Evolutionary conservation across 495 filamentous ascomycete genomes (phyloP), one percentile per base, ranked within the genome.

Genomic region (Elasticomyces elasticus): DNA sequence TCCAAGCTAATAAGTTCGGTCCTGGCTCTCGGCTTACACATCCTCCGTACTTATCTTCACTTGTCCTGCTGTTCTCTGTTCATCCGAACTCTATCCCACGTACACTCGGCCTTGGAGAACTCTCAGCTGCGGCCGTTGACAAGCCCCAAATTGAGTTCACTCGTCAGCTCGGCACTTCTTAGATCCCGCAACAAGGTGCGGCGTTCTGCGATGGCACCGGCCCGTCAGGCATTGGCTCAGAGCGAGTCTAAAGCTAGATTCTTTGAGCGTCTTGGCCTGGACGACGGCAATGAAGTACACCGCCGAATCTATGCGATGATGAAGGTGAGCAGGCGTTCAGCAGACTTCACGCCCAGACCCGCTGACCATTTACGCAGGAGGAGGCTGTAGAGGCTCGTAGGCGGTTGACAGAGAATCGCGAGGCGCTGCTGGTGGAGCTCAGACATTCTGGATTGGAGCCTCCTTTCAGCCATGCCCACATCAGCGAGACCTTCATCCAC

Each of bases 401-500:
- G 51, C 56, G 68, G 25, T 28, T 69, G 41, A 69, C 60, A 23
- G 19, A 40, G 9, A 50, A 57, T 37, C 56, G 49, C 1, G 56
- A 52, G 3, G 61, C 66, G 25, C 54, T 69, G 11, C 42, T 54
- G 6, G 33, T 50, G 0, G 54, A 63, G 13, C 54, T 41, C 7
- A 49, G 46, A 54, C 17, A 37, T 24, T 33, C 60, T 11, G 48
- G 23, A 25, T 37, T 67, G 4, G 51, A 58, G 37, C 55, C 56
- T 5, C 66, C 66, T 1, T 71, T 66, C 49, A 56, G 53, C 37
- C 64, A 58, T 50, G 59, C 62, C 20, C 55, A 67, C 12, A 58
- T 71, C 23, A 64, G 60, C 10, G 68, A 69, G 53, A 69, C 66
- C 7, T 66, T 64, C 5, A 64, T 58, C 37, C 66, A 71, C 49